A percentile compares a stretch with the other conserved stretches of the same genome.
Evolutionary conservation across 352 stramenopile genomes (phyloP).

Genomic region (Phytophthora parvispora): DNA sequence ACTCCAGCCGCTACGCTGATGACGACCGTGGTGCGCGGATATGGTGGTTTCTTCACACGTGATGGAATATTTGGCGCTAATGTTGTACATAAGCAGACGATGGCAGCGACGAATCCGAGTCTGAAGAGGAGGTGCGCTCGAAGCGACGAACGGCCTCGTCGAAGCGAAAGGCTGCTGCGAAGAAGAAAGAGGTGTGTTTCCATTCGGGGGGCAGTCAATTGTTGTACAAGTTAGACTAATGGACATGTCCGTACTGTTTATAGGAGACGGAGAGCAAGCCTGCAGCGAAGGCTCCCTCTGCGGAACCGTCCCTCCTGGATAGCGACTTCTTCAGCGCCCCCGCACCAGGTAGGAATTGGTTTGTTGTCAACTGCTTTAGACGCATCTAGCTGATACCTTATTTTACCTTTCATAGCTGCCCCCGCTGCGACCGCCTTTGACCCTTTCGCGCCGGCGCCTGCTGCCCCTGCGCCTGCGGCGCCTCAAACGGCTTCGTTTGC

Average conservation of each 20-base stretch:
- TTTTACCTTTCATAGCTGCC: constrained; percentile 17
- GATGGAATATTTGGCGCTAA: background rate
- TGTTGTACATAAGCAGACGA: constrained; percentile 46
- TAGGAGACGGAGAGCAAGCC: constrained; percentile 50
- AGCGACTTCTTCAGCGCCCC: constrained; percentile 79
- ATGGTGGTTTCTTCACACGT: background rate
- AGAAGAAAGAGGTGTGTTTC: constrained; percentile 76
- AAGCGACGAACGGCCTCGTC: constrained; percentile 72
- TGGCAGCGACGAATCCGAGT: constrained; percentile 73
- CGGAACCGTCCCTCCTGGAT: constrained; percentile 77
- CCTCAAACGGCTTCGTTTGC: constrained; percentile 43
- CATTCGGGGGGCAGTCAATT: background rate
- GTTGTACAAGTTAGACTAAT: constrained; percentile 5
- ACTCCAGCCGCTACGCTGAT: constrained; percentile 81
- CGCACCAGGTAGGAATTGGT: constrained; percentile 33
- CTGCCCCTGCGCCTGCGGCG: constrained; percentile 23
- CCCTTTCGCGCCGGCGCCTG: constrained; percentile 63
- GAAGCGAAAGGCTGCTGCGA: constrained; percentile 65
- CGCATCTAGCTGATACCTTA: too few species aligned
- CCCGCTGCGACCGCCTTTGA: constrained; percentile 65
- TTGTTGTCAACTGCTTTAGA: background rate
- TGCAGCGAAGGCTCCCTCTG: constrained; percentile 63
- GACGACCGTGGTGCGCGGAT: constrained; percentile 44
- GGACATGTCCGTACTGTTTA: constrained; percentile 6
- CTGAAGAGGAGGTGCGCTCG: constrained; percentile 70